These are phyloP conservation scores for Sporothrix variecibatus DNA, from an alignment of 2,329 filamentous ascomycete species.

Conservation along the genomic window DNA sequence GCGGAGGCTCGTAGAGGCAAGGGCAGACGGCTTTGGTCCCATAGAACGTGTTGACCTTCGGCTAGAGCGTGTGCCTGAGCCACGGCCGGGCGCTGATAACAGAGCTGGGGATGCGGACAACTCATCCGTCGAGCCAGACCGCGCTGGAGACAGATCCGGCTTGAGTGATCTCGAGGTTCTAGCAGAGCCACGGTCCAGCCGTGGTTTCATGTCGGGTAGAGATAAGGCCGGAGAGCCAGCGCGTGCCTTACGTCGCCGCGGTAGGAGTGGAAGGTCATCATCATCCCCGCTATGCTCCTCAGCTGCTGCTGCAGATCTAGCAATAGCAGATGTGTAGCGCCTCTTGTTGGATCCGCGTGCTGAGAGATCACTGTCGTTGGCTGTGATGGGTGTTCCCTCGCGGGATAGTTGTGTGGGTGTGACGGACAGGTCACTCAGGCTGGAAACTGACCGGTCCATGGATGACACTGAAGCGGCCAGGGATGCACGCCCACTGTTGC, in stretches of 20 bases:
- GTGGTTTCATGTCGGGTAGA: background rate
- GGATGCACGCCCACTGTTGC: background rate
- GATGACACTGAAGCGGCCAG: constrained; percentile 22
- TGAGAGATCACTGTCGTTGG: constrained; percentile 27
- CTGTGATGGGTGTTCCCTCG: constrained; percentile 27
- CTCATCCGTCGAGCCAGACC: constrained; percentile 50
- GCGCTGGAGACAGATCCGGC: constrained; percentile 25
- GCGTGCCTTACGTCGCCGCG: constrained; percentile 10
- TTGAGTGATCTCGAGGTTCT: background rate
- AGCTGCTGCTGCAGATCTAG: background rate
- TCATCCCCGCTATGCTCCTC: background rate
- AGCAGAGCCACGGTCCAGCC: background rate
- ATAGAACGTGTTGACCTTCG: constrained; percentile 23
- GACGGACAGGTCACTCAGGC: constrained; percentile 44
- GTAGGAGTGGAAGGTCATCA: background rate
- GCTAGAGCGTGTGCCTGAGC: constrained; percentile 38
- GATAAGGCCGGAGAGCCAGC: background rate
- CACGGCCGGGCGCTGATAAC: constrained; percentile 33
- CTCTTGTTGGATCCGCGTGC: constrained; percentile 16
- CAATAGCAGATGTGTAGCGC: background rate
- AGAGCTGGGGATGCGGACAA: constrained; percentile 45
- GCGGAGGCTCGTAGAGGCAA: background rate
- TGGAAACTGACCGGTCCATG: constrained; percentile 38
- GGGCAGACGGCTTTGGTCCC: constrained; percentile 22
- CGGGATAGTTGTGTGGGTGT: constrained; percentile 39